A percentile compares a stretch with the other conserved stretches of the same genome.
phyloP scores from a whole-genome alignment of 176 grass and related monocot species.

The Canna indica region DNA sequence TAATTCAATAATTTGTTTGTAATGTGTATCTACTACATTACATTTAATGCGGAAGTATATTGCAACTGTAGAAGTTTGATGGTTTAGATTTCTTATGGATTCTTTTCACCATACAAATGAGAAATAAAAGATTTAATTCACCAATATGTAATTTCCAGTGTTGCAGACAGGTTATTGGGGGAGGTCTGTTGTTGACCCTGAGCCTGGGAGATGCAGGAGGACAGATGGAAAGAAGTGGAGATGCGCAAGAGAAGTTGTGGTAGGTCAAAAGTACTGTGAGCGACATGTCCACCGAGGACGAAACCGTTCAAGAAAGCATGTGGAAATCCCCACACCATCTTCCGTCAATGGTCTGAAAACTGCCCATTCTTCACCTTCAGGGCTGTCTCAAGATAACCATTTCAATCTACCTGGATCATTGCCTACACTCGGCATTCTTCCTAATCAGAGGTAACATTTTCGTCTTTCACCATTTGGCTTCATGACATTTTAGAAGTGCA shows the following conservation, averaged over 20 bases:
- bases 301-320: conserved; percentile 28
- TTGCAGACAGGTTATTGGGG: conserved; percentile 8
- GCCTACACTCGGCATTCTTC: background rate
- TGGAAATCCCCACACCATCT: conserved; percentile 12
- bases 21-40: too few relatives aligned
- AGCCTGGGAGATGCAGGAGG: conserved; percentile 15
- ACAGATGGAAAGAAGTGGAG: conserved; percentile 26
- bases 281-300: conserved; percentile 19
- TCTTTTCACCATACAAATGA: background rate
- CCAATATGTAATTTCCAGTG: background rate
- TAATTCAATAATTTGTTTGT: too few relatives aligned
- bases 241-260: conserved; percentile 16
- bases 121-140: background rate
- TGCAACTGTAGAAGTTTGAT: background rate
- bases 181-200: background rate
- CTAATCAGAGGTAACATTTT: background rate
- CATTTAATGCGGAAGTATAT: background rate
- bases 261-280: conserved; percentile 25
- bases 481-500: background rate
- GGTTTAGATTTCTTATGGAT: background rate
- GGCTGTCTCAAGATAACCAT: background rate
- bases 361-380: background rate
- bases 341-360: background rate
- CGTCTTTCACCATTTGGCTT: background rate
- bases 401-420: background rate